These are phyloP conservation scores for Corynespora cassiicola DNA, from an alignment of 2,329 filamentous ascomycete species.

Conservation along the genomic window DNA sequence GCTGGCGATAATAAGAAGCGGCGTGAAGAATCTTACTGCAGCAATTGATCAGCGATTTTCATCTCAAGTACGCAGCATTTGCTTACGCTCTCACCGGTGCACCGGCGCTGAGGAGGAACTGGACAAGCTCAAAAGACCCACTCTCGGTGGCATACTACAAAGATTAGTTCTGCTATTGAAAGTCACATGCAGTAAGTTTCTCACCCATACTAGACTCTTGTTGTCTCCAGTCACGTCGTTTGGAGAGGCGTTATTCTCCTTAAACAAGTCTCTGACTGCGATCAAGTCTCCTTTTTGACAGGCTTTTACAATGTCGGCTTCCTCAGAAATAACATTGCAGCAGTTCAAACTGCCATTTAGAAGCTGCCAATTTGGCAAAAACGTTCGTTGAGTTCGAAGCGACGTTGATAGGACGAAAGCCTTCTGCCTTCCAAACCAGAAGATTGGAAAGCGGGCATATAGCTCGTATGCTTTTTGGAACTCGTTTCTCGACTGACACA, in stretches of 20 bases:
- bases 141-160: conserved; percentile 5
- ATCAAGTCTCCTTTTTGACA: conserved; percentile 9
- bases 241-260: conserved; percentile 4
- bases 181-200: no score
- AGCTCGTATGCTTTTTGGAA: conserved; percentile 6
- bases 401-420: conserved; percentile 3
- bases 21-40: neutral
- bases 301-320: conserved; percentile 5
- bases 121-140: conserved; percentile 4
- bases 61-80: neutral
- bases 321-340: conserved; percentile 2
- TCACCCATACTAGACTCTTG: conserved; percentile 3
- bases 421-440: neutral
- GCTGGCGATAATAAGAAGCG: conserved; percentile 6
- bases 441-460: neutral
- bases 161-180: neutral
- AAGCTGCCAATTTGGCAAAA: neutral
- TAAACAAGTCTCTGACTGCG: conserved; percentile 5
- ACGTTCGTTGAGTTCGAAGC: neutral
- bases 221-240: conserved; percentile 5
- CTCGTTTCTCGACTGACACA: conserved; percentile 1
- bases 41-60: neutral
- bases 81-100: conserved; percentile 5
- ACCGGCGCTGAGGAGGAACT: conserved; percentile 6
- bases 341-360: conserved; percentile 3